These are phyloP conservation scores for Alopecurus myosuroides DNA, from an alignment of 176 grass and related monocot genomes.

Conservation along the genomic window DNA sequence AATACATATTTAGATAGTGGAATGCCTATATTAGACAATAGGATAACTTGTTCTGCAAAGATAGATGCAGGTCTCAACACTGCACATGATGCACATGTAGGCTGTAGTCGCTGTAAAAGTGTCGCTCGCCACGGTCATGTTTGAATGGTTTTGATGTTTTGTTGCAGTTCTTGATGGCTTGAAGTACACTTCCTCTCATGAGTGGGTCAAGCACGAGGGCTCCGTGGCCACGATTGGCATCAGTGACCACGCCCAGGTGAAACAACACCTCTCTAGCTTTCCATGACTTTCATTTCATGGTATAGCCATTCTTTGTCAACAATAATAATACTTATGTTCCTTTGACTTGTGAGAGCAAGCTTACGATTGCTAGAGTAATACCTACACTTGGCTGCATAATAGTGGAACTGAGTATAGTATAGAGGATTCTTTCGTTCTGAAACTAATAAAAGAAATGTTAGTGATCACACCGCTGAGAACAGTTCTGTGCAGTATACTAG, in stretches of 20 bases:
- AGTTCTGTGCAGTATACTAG: background rate
- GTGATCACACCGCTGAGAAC: background rate
- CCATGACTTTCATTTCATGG: conserved; percentile 8
- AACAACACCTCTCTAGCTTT: background rate
- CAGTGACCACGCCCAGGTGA: conserved; percentile 90
- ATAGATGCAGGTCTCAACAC: background rate
- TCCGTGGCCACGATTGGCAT: conserved; percentile 78
- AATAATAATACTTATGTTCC: background rate
- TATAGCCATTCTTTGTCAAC: background rate
- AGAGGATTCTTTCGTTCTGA: background rate
- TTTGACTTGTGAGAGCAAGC: background rate
- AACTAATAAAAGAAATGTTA: background rate
- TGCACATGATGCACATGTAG: background rate
- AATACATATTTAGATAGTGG: background rate
- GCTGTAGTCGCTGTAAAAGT: background rate
- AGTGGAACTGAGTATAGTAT: background rate
- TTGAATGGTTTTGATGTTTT: background rate
- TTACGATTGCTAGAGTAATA: background rate
- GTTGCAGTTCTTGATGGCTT: conserved; percentile 52
- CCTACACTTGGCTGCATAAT: background rate
- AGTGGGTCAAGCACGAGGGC: conserved; percentile 66
- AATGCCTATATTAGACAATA: background rate
- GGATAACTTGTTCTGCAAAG: background rate
- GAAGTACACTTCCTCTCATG: conserved; percentile 52
- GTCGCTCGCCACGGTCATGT: background rate